Evolutionary conservation across 1,284 basidiomycete species (phyloP), one percentile per base, ranked within the genome.

Genomic region (Irpex sp.): DNA sequence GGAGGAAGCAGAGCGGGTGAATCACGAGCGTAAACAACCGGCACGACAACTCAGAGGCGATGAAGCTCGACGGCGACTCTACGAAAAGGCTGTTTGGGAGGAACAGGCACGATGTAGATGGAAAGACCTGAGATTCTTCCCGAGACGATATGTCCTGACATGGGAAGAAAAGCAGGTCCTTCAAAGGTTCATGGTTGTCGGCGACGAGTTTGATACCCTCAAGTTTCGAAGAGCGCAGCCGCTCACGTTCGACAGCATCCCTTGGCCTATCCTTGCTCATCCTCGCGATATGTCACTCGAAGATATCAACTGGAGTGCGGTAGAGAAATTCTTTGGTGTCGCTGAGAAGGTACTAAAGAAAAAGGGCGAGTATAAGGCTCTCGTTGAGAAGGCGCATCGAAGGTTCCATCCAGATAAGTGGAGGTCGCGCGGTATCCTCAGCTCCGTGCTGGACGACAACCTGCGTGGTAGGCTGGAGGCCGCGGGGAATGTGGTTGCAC

Each of bases 291-390:
- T 84, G 63, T 77, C 78, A 3, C 72, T 86, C 0, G 82, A 86
- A 66, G 83, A 87, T 63, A 77, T 90, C 49, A 83, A 84, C 59
- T 89, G 85, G 85, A 72, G 77, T n/a, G 76, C 83, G 0, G 87
- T 90, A 46, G 85, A 88, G 68, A 74, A 74, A 17, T 90, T 90
- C 71, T 90, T 89, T 67, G 70, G 72, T n/a, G 74, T 75, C 5
- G 77, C 84, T 17, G 77, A 77, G 66, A 63, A 65, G 11, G 77
- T 78, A 13, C n/a, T 47, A 3, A 15, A 58, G 17, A 21, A 37
- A 11, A 31, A 33, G 19, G n/a, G 7, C 2, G 62, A 60, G 46
- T 63, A 63, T 31, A 60, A 50, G 47, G 21, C 46, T 4, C 36
- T 63, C 5, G 50, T 63, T 13, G 58, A 63, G 47, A 63, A 63